Percentiles rank a stretch among this genome's conserved stretches.
Evolutionary conservation across 2,329 filamentous ascomycete species (phyloP).

Genomic region (Didymella sp.): DNA sequence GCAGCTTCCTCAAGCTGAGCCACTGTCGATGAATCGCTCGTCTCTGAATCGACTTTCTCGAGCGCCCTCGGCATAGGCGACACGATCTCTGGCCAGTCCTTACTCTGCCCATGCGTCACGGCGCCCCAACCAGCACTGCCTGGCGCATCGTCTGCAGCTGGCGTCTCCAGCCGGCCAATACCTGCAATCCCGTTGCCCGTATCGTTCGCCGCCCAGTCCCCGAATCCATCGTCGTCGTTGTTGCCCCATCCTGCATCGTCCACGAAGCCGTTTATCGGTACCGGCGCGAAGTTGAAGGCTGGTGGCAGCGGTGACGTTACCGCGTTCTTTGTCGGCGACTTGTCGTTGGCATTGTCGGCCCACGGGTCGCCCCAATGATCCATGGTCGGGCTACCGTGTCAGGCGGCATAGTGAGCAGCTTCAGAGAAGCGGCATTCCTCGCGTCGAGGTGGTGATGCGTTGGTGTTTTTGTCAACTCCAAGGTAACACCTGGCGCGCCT

Average conservation of each 20-base stretch:
- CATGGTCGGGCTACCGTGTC: constrained; percentile 42
- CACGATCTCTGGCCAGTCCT: constrained; percentile 21
- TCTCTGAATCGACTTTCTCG: constrained; percentile 35
- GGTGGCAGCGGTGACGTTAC: constrained; percentile 31
- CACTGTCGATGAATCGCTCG: constrained; percentile 43
- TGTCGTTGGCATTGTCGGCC: constrained; percentile 45
- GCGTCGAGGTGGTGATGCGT: constrained; percentile 8
- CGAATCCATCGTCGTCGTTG: constrained; percentile 38
- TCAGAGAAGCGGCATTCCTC: constrained; percentile 40
- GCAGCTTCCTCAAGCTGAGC: constrained; percentile 22
- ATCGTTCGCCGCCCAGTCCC: constrained; percentile 36
- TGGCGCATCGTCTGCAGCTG: not conserved
- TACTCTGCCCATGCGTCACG: not conserved
- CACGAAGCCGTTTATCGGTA: constrained; percentile 41
- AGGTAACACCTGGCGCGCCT: constrained; percentile 5
- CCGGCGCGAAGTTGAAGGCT: constrained; percentile 24
- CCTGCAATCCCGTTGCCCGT: constrained; percentile 2
- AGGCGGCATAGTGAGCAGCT: constrained; percentile 48
- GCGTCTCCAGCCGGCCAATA: not conserved
- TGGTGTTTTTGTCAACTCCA: constrained; percentile 4
- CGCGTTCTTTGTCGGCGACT: constrained; percentile 33
- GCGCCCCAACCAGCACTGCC: constrained; percentile 19
- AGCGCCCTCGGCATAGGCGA: constrained; percentile 17
- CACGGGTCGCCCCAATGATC: constrained; percentile 54
- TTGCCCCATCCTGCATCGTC: constrained; percentile 49